Evolutionary conservation across 192 early-diverging fungal genomes (phyloP), one percentile per base, ranked within the genome.

Genomic region (Cladochytrium replicatum): DNA sequence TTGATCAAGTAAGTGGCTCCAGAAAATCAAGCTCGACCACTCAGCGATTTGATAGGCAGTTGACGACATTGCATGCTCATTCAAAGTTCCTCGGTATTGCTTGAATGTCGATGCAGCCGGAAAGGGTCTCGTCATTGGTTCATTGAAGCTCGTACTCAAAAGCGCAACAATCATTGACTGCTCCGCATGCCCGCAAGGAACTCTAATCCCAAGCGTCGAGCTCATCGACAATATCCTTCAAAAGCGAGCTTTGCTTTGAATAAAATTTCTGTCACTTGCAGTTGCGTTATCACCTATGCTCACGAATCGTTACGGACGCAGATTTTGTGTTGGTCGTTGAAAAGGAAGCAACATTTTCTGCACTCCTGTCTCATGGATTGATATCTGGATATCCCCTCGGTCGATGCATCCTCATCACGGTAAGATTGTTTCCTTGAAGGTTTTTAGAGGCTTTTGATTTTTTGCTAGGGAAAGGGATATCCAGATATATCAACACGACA

Each of bases 401-500:
- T 22, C 52, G 39, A 43, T 65, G 50, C 19, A 42, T 62, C 29
- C 15, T 48, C 6, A 40, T 48, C 5, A 48, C 54, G 40, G 52
- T 59, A 39, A 49, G 29, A 22, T 15, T 24, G 27, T 17, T n/a
- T 13, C 15, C 1, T 11, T 22, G 26, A 17, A 15, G 8, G 34
- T 4, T 28, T n/a, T 17, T 60, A 27, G 24, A 40, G 2, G 2
- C 2, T 9, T 19, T 19, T 43, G 0, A 51, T 25, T 23, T 17
- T 29, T 50, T 29, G 17, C 28, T 52, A 64, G 53, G 65, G 65
- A 2, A 67, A 67, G 37, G 65, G 65, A 23, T 67, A 65, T 30
- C 65, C 65, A 2, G 65, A 67, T 32, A 52, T 64, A 15, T 28
- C 50, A 23, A 67, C 65, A 4, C 59, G 61, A 9, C 21, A 26